These are phyloP conservation scores for Funneliformis geosporum DNA, from an alignment of 192 early-diverging fungal species.

Conservation along the genomic window DNA sequence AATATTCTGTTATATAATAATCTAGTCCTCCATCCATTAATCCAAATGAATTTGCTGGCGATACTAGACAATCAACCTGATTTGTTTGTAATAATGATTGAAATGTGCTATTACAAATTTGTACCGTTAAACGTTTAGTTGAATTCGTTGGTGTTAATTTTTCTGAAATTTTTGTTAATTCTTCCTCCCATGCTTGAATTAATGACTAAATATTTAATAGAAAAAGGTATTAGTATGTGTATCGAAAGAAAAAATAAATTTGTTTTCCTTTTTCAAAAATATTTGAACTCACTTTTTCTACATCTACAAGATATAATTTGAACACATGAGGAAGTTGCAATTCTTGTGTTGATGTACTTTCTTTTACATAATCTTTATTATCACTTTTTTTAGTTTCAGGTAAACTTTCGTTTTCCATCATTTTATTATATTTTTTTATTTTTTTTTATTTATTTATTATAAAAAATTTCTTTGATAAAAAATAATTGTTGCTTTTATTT, in stretches of 20 bases:
- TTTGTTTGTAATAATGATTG: conserved; percentile 13
- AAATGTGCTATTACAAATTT: conserved; percentile 18
- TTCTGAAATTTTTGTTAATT: conserved; percentile 14
- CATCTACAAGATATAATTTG: conserved; percentile 22
- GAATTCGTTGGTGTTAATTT: not conserved
- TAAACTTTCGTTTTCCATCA: no score
- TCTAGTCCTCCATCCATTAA: conserved; percentile 35
- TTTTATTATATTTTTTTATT: no score
- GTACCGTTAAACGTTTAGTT: conserved; percentile 7
- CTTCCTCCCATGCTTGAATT: conserved; percentile 21
- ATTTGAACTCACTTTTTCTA: not conserved
- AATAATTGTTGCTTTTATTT: no score
- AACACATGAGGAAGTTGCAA: conserved; percentile 2
- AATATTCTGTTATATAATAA: conserved; percentile 31
- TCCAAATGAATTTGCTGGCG: conserved; percentile 34
- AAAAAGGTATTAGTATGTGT: no score
- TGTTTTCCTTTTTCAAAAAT: not conserved
- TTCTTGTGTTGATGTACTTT: not conserved
- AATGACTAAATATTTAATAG: conserved; percentile 3
- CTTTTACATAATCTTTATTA: no score
- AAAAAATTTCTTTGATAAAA: no score
- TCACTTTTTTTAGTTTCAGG: no score
- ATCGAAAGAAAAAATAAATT: not conserved
- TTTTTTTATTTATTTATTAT: no score
- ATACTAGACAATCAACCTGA: conserved; percentile 21